Evolutionary conservation across 129 eudicot genomes (phyloP), one percentile per base, ranked within the genome.

Genomic region (Lactuca saligna): DNA sequence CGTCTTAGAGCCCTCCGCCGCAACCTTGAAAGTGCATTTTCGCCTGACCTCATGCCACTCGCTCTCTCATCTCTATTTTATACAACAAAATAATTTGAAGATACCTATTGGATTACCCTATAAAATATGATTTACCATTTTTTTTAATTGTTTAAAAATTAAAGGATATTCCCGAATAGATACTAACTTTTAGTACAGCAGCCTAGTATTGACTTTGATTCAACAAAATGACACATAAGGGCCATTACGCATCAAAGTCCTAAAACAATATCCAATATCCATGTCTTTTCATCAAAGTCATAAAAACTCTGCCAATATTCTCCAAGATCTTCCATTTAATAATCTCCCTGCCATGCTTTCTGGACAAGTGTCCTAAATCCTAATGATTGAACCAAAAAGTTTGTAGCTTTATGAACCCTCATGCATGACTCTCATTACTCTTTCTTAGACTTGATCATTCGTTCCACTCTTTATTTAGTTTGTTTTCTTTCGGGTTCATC

Each of bases 311-410:
- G 44, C 11, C 51, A 38, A 54, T 54, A 11, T 17, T 14, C 61
- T 32, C 54, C 62, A 54, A 49, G 0, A 8, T 13, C 9, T 20
- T 50, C 54, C 16, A 61, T 74, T 54, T 44, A 42, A 65, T 63
- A 73, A 17, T 56, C 39, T 55, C 44, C 37, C 57, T 66, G 55
- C 46, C 66, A 54, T 17, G 61, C 48, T 67, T 63, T 17, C 39
- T 54, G 48, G 70, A 75, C 84, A 69, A 66, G 77, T 80, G 80
- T 69, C 74, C 42, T 14, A 63, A 34, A 31, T 49, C 15, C 49
- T 57, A 39, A 46, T 74, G 17, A 58, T 65, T 61, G 29, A 33
- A 13, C 62, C 44, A 61, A 35, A 70, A 78, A 82, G 71, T 57
- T 74, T 39, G 61, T 12, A 65, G 42, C 83, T 74, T 73, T 78